phyloP scores from a whole-genome alignment of 306 rosid genomes.

The Ziziphus jujuba region DNA sequence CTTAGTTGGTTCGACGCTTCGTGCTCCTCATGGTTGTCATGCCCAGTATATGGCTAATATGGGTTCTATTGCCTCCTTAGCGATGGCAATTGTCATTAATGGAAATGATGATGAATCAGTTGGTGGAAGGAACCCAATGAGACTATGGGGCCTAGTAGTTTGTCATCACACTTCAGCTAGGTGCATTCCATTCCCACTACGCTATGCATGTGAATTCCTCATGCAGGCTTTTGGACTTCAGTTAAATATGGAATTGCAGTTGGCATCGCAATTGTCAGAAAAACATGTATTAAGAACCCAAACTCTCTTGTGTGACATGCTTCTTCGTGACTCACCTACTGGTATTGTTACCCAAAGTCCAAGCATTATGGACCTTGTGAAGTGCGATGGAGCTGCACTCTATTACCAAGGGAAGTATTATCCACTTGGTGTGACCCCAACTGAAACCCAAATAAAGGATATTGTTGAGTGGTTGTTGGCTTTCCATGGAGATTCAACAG shows the following conservation, averaged over 20 bases:
- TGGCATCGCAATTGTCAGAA: conserved; percentile 69
- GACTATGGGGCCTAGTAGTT: conserved; percentile 97
- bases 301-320: conserved; percentile 95
- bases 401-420: conserved; percentile 64
- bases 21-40: conserved; percentile 95
- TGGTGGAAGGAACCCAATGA: conserved; percentile 54
- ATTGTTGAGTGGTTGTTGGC: conserved; percentile 84
- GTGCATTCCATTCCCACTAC: conserved; percentile 79
- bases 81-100: conserved; percentile 82
- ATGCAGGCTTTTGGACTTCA: conserved; percentile 99
- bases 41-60: conserved; percentile 96
- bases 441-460: conserved; percentile 80
- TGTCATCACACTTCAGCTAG: conserved; percentile 93
- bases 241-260: conserved; percentile 85
- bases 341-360: conserved; percentile 94
- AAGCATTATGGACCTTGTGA: conserved; percentile 85
- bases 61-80: conserved; percentile 90
- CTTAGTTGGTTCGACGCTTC: conserved; percentile 90
- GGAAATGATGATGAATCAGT: conserved; percentile 64
- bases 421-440: conserved; percentile 74
- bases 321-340: conserved; percentile 85
- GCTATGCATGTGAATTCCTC: conserved; percentile 93
- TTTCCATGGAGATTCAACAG: conserved; percentile 84
- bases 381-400: conserved; percentile 95
- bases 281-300: conserved; percentile 89